Base-by-base conservation (phyloP, 345 rosid genomes). In the Conringia planisiliqua region DNA sequence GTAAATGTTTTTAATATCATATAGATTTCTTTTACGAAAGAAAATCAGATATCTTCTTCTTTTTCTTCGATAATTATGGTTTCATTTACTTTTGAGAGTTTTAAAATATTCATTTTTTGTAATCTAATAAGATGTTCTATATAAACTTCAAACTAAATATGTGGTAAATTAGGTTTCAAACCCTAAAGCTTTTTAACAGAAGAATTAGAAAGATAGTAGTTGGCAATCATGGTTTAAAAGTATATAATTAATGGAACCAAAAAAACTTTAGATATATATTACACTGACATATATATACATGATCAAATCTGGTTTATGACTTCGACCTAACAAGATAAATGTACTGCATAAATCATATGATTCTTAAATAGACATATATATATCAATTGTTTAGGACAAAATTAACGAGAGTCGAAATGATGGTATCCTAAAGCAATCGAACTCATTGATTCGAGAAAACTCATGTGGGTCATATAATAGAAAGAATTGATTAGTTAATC, bases 371-470 rank as follows among this genome's bases (percentile, higher is more conserved):
- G 72, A 66, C 24, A 56, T 56, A 52, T 55, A 66, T 24, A 56
- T 56, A 52, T 55, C 39, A 57, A 32, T 16, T 12, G 58, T 66
- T 66, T 66, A 46, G 66, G 72, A 57, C 39, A 36, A 66, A n/a
- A n/a, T n/a, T n/a, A 56, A 35, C 6, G 4, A 29, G 57, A 26
- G 60, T 48, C 51, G 6, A 56, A 74, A 66, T 74, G 66, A 74
- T 74, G 22, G 42, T 36, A 74, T 74, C 59, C 33, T 39, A 75
- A 47, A 75, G 73, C 43, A 59, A 51, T 42, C 33, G 62, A 75
- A 67, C 74, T 75, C 54, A 50, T 59, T 59, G 29, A 38, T 38
- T 64, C 71, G 44, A 56, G 22, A 56, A 72, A 73, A 56, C 39
- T 56, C 58, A 56, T 26, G 72, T 74, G 64, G 71, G 39, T 46